phyloP scores from a whole-genome alignment of 2,329 filamentous ascomycete genomes.

The Clarireedia paspali region DNA sequence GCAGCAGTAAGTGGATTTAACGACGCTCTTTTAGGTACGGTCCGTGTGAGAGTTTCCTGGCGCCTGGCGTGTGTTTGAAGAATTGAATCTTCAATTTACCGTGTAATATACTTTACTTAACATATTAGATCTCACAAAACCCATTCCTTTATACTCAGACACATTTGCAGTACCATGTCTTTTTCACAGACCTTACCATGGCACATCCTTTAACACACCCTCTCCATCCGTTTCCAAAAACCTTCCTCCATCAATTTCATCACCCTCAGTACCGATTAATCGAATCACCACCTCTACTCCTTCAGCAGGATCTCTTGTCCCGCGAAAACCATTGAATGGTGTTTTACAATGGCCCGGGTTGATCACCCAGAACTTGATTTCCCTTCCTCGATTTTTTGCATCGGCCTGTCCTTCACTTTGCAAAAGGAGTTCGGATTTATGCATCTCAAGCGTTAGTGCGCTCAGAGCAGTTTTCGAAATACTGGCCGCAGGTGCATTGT shows the following conservation, averaged over 20 bases:
- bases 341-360: conserved; percentile 24
- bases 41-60: neutral
- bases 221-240: neutral
- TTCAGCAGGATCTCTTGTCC: conserved; percentile 19
- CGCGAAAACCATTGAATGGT: conserved; percentile 21
- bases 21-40: too few species aligned
- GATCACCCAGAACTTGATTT: conserved; percentile 17
- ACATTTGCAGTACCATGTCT: neutral
- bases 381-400: conserved; percentile 1
- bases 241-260: neutral
- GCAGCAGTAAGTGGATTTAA: neutral
- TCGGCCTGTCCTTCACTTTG: neutral
- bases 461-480: conserved; percentile 26
- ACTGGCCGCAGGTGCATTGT: neutral
- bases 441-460: conserved; percentile 30
- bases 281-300: conserved; percentile 24
- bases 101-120: neutral
- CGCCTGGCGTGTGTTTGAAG: neutral
- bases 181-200: neutral
- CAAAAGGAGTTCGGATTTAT: conserved; percentile 13
- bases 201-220: neutral
- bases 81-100: too few species aligned
- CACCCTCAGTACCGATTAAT: conserved; percentile 5
- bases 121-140: neutral
- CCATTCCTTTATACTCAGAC: neutral